Evolutionary conservation across 202 grass and related monocot species (phyloP).

Genomic region (Thinopyrum obtusiflorum): DNA sequence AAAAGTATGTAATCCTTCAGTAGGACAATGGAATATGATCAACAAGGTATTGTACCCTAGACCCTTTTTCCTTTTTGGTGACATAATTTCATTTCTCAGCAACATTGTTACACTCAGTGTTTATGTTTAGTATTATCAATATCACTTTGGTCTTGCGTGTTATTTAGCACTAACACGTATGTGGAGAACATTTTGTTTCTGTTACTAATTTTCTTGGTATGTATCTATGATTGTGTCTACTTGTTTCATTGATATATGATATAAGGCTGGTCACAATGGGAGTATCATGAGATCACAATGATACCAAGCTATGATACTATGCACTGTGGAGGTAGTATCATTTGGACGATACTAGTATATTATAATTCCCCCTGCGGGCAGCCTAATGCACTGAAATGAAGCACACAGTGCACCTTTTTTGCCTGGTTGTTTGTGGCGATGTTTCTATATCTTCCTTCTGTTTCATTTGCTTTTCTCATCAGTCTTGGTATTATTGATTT

Average conservation of each 20-base stretch:
- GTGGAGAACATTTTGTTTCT: background rate
- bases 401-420: background rate
- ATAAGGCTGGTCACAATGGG: background rate
- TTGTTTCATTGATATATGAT: background rate
- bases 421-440: background rate
- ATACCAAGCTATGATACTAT: too few species aligned
- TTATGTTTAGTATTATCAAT: background rate
- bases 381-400: background rate
- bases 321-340: too few species aligned
- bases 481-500: background rate
- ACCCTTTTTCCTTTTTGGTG: background rate
- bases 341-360: too few species aligned
- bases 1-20: slow-evolving; percentile 37
- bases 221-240: background rate
- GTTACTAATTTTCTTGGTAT: background rate
- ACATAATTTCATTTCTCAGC: background rate
- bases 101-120: background rate
- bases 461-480: background rate
- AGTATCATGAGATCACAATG: too few species aligned
- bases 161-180: background rate
- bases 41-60: slow-evolving; percentile 46
- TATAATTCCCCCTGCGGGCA: too few species aligned
- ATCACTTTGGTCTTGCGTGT: background rate
- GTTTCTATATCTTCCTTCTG: background rate
- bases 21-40: slow-evolving; percentile 77